A percentile compares a stretch with the other conserved stretches of the same genome.
Evolutionary conservation across 2,329 filamentous ascomycete species (phyloP).

Genomic region (Camptophora hylomeconis): DNA sequence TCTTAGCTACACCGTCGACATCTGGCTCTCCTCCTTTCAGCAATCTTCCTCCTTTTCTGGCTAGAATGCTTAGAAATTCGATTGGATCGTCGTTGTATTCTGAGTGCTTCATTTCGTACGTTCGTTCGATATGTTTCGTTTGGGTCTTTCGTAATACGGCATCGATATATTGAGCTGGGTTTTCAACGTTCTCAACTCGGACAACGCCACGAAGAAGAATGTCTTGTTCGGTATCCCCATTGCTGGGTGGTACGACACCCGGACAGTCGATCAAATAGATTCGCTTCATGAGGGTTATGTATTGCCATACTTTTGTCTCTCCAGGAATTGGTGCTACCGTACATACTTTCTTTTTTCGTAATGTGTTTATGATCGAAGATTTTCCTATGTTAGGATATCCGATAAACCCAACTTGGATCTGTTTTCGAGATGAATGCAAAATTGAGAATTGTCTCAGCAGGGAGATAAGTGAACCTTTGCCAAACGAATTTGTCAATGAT

Average conservation of each 20-base stretch:
- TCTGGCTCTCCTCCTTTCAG: slow-evolving; percentile 91
- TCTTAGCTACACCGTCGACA: slow-evolving; percentile 87
- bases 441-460: slow-evolving; percentile 86
- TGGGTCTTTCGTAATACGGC: slow-evolving; percentile 71
- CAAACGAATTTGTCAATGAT: slow-evolving; percentile 89
- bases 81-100: slow-evolving; percentile 58
- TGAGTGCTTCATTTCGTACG: slow-evolving; percentile 61
- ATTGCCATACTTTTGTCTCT: slow-evolving; percentile 97
- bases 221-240: slow-evolving; percentile 70
- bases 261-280: slow-evolving; percentile 96
- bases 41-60: slow-evolving; percentile 73
- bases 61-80: slow-evolving; percentile 76
- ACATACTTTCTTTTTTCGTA: slow-evolving; percentile 88
- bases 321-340: slow-evolving; percentile 88
- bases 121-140: slow-evolving; percentile 76
- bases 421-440: slow-evolving; percentile 79
- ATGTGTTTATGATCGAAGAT: slow-evolving; percentile 91
- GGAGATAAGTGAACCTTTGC: slow-evolving; percentile 86
- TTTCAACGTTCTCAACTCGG: slow-evolving; percentile 87
- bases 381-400: slow-evolving; percentile 92
- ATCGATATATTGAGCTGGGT: slow-evolving; percentile 90
- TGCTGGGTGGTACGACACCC: slow-evolving; percentile 84
- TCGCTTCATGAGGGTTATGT: slow-evolving; percentile 86
- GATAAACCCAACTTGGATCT: slow-evolving; percentile 83
- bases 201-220: slow-evolving; percentile 84